Evolutionary conservation across 2,329 filamentous ascomycete species (phyloP).

Genomic region (Chrysoporthe cubensis): DNA sequence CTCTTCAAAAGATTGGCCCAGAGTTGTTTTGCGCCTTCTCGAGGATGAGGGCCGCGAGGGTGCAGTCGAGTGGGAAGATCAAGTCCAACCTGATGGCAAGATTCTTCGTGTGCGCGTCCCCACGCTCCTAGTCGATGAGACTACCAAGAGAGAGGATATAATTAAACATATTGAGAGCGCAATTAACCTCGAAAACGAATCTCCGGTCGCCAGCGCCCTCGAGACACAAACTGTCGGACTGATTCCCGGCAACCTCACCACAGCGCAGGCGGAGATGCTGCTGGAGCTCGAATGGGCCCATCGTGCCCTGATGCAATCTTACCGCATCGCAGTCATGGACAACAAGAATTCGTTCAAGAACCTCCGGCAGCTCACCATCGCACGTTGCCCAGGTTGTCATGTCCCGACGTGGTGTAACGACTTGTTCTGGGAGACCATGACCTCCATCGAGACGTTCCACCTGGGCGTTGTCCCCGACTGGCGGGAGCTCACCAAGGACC

Average conservation of each 20-base stretch:
- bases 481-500: constrained; percentile 60
- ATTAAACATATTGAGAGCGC: constrained; percentile 16
- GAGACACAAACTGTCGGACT: constrained; percentile 32
- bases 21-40: constrained; percentile 42
- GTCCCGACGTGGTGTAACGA: constrained; percentile 57
- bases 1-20: constrained; percentile 35
- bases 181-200: constrained; percentile 8
- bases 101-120: constrained; percentile 36
- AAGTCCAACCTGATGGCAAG: constrained; percentile 28
- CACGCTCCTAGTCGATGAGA: constrained; percentile 1
- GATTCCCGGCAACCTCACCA: constrained; percentile 56
- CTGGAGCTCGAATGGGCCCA: constrained; percentile 72
- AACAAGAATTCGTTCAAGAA: constrained; percentile 56
- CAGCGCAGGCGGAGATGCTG: constrained; percentile 70
- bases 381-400: constrained; percentile 66
- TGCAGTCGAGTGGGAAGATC: constrained; percentile 19
- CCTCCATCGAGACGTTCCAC: constrained; percentile 56
- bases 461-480: constrained; percentile 69
- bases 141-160: constrained; percentile 13
- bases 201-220: constrained; percentile 25
- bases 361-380: constrained; percentile 64
- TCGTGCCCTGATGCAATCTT: constrained; percentile 69
- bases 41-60: constrained; percentile 38
- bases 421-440: constrained; percentile 66
- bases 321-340: constrained; percentile 66